These are phyloP conservation scores for Penicillium arizonense DNA, from an alignment of 495 filamentous ascomycete genomes.

Conservation along the genomic window DNA sequence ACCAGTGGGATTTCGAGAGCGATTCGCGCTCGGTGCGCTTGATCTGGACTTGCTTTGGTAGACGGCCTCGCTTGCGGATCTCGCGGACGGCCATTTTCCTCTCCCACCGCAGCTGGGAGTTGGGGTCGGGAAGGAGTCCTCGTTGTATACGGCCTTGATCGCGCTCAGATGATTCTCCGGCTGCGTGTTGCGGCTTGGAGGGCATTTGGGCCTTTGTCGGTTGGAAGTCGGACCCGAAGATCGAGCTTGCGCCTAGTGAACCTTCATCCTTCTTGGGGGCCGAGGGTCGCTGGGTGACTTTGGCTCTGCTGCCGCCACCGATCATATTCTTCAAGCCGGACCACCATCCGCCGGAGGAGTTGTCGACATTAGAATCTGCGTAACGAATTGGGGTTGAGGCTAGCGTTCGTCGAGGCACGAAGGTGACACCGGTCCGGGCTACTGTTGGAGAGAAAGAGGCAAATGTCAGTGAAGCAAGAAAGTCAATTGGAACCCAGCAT, in stretches of 20 bases:
- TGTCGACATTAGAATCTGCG: conserved; percentile 28
- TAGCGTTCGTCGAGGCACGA: conserved; percentile 41
- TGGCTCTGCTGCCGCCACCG: conserved; percentile 32
- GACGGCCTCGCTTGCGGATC: conserved; percentile 62
- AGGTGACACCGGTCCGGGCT: conserved; percentile 38
- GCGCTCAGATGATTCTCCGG: conserved; percentile 26
- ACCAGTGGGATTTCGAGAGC: conserved; percentile 57
- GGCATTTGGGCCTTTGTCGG: conserved; percentile 31
- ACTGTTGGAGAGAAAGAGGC: conserved; percentile 10
- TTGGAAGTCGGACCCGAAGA: conserved; percentile 41
- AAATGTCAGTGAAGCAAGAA: neutral
- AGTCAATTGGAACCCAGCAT: conserved; percentile 1
- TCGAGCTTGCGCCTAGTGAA: conserved; percentile 36
- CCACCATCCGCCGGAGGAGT: conserved; percentile 12
- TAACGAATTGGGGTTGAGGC: conserved; percentile 32
- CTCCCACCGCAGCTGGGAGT: conserved; percentile 66
- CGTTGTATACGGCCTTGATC: conserved; percentile 50
- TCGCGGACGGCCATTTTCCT: conserved; percentile 76
- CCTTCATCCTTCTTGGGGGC: conserved; percentile 37
- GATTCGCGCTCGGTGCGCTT: conserved; percentile 71
- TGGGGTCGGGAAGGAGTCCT: conserved; percentile 68
- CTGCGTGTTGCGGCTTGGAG: conserved; percentile 12
- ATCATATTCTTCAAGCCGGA: conserved; percentile 42
- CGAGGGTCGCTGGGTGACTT: conserved; percentile 24
- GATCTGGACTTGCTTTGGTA: conserved; percentile 61